Evolutionary conservation across 1,284 basidiomycete species (phyloP).

Genomic region (Chondrostereum purpureum): DNA sequence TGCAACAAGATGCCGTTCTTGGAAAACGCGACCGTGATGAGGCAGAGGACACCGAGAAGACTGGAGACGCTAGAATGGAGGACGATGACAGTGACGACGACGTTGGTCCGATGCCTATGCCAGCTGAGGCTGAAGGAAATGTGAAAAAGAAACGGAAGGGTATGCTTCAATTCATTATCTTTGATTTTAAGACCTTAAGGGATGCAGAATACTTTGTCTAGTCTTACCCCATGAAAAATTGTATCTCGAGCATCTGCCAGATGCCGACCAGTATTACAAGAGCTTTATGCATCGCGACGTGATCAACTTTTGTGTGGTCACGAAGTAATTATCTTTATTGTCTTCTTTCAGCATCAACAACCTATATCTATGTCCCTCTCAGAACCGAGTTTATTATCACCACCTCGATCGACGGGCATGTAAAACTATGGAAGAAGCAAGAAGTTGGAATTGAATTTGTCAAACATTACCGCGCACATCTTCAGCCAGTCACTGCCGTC

Average conservation of each 20-base stretch:
- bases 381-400: slow-evolving; percentile 94
- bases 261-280: slow-evolving; percentile 91
- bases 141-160: slow-evolving; percentile 73
- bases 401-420: slow-evolving; percentile 89
- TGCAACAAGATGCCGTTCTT: slow-evolving; percentile 38
- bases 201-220: slow-evolving; percentile 22
- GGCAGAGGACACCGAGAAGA: slow-evolving; percentile 16
- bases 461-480: slow-evolving; percentile 90
- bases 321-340: slow-evolving; percentile 49
- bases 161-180: slow-evolving; percentile 24
- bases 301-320: slow-evolving; percentile 83
- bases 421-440: slow-evolving; percentile 99
- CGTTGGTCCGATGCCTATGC: slow-evolving; percentile 72
- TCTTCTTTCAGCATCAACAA: slow-evolving; percentile 2
- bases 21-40: slow-evolving; percentile 58
- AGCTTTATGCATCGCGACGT: slow-evolving; percentile 98
- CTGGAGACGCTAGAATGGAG: slow-evolving; percentile 21
- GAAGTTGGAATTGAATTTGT: slow-evolving; percentile 88
- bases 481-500: slow-evolving; percentile 74
- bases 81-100: slow-evolving; percentile 61
- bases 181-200: slow-evolving; percentile 37
- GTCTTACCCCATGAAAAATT: slow-evolving; percentile 53
- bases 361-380: slow-evolving; percentile 7
- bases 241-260: slow-evolving; percentile 88
- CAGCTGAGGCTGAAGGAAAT: slow-evolving; percentile 33